Evolutionary conservation across 2,329 filamentous ascomycete species (phyloP).

Genomic region (Grosmannia serpens): DNA sequence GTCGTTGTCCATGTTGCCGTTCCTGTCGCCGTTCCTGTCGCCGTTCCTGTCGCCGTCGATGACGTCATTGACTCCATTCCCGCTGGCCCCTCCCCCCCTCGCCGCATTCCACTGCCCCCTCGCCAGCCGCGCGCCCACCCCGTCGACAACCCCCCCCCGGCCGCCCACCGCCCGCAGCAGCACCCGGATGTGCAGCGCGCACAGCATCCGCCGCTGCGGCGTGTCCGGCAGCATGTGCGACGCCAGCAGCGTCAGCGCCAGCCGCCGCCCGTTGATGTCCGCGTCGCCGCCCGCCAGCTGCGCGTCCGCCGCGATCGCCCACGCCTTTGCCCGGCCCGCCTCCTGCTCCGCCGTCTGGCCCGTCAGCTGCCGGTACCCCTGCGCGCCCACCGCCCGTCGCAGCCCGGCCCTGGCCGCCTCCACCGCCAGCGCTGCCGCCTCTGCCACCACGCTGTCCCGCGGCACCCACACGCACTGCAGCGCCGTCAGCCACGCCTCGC

Average conservation of each 20-base stretch:
- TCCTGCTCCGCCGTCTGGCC: constrained; percentile 74
- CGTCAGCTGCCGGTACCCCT: constrained; percentile 66
- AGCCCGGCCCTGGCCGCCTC: constrained; percentile 76
- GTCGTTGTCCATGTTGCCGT: constrained; percentile 13
- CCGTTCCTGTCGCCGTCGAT: too few species aligned
- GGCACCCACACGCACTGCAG: constrained; percentile 90
- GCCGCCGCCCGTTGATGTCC: constrained; percentile 77
- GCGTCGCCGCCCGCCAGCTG: constrained; percentile 84
- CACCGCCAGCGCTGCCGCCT: constrained; percentile 66
- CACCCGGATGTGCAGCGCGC: constrained; percentile 83
- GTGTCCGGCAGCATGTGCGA: constrained; percentile 79
- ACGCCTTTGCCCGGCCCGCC: constrained; percentile 75
- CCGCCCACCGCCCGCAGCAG: constrained; percentile 64
- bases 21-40: too few species aligned
- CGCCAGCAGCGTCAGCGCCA: constrained; percentile 77
- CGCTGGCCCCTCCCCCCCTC: constrained; percentile 42
- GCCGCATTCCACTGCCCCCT: constrained; percentile 73
- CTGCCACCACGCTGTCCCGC: constrained; percentile 65
- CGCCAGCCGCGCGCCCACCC: constrained; percentile 62
- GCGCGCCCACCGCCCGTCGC: constrained; percentile 64
- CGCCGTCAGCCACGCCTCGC: constrained; percentile 85
- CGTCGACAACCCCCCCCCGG: constrained; percentile 54
- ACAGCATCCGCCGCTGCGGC: constrained; percentile 75
- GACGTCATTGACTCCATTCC: constrained; percentile 17
- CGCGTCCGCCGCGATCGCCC: constrained; percentile 86